Base-by-base conservation (phyloP, 805 yeast species). In the Cyberlindnera sargentensis region DNA sequence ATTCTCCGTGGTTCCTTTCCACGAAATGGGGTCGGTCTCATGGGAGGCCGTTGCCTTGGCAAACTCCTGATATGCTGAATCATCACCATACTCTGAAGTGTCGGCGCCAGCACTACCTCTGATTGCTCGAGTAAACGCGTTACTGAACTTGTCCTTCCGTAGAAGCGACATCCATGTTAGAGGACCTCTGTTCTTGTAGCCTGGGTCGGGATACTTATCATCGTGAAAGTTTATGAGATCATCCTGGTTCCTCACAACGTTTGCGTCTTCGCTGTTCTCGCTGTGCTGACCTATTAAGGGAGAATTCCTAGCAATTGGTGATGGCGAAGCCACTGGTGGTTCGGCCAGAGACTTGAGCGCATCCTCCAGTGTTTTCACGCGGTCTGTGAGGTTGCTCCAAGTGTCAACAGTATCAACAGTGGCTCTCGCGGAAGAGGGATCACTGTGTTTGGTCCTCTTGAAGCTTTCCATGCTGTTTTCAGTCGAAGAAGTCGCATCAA, bases 111-210 rank as follows among this genome's bases (percentile, higher is more conserved):
- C 20, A 15, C 44, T 39, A 40, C 37, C 42, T 40, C 36, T 46
- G 9, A 44, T 35, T 2, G 50, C 42, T 0, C 45, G 30, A 6
- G 47, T 41, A 9, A 56, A 37, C 5, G 53, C 37, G 31, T 50
- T 52, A 32, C 55, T 32, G 36, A 53, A 58, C 8, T 48, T 42
- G 37, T 58, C 62, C 30, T 55, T 58, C 10, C 53, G 40, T 9
- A 58, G 23, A 15, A 58, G 31, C 1, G 57, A 47, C 1, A 50
- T 53, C 62, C 62, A 58, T 2, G 58, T 48, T 10, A 58, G 43
- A 0, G 53, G 44, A 4, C 61, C 61, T 24, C 52, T 56, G 5
- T 41, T 25, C 1, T 49, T 41, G 34, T 49, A 34, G 1, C 53
- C 43, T 2, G 48, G 37, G 8, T 42, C 39, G 15, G 42, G 40